These are phyloP conservation scores for Tarenaya hassleriana DNA, from an alignment of 345 rosid species.

Conservation along the genomic window DNA sequence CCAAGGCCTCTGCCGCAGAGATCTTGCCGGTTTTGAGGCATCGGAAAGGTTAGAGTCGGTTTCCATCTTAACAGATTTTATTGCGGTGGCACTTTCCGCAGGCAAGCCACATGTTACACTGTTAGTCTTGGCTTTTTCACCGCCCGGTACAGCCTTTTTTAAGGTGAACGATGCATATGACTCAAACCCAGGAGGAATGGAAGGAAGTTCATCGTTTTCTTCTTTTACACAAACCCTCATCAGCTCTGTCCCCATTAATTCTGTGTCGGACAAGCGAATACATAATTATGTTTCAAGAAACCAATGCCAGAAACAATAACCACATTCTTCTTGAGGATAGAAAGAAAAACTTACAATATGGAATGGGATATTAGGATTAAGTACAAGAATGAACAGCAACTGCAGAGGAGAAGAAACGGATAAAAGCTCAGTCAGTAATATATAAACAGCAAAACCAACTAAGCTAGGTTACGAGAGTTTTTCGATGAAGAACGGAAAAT, in stretches of 20 bases:
- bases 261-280: constrained; percentile 24
- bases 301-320: background rate
- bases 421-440: no score
- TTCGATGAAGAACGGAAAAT: no score
- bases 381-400: background rate
- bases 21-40: constrained; percentile 37
- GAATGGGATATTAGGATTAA: background rate
- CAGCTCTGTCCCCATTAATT: constrained; percentile 80
- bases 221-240: constrained; percentile 74
- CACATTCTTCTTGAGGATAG: background rate
- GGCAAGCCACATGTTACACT: constrained; percentile 32
- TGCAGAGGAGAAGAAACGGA: background rate
- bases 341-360: constrained; percentile 5
- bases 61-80: constrained; percentile 41
- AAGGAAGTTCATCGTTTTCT: constrained; percentile 77
- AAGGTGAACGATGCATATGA: constrained; percentile 66
- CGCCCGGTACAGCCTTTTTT: constrained; percentile 38
- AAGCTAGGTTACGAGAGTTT: background rate
- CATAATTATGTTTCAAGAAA: constrained; percentile 14
- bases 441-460: background rate
- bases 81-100: constrained; percentile 37
- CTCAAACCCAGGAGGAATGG: constrained; percentile 97
- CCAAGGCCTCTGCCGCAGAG: constrained; percentile 58
- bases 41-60: constrained; percentile 31
- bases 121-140: constrained; percentile 32